Percentiles rank a stretch among this genome's conserved stretches.
These are phyloP conservation scores for Penicillium sp. DNA, from an alignment of 2,329 filamentous ascomycete genomes.

Conservation along the genomic window DNA sequence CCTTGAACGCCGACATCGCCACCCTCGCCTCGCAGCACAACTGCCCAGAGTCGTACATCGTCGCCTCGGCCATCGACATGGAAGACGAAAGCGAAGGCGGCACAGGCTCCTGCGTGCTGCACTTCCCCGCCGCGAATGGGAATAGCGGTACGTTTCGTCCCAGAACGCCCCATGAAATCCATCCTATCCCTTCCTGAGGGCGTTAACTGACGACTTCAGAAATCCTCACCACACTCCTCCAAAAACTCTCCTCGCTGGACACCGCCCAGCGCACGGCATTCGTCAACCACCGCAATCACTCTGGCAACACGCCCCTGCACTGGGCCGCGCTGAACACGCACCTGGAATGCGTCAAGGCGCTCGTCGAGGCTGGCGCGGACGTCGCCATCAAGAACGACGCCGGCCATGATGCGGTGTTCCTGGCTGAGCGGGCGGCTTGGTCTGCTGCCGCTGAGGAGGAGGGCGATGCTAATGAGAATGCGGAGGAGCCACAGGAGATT, in stretches of 20 bases:
- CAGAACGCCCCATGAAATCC: too few relatives aligned
- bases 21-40: constrained; percentile 64
- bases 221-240: constrained; percentile 52
- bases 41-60: constrained; percentile 61
- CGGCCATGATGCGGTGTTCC: constrained; percentile 77
- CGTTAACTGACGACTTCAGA: constrained; percentile 32
- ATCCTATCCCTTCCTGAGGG: neutral
- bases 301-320: constrained; percentile 89
- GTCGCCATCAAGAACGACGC: constrained; percentile 77
- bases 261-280: constrained; percentile 29
- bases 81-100: constrained; percentile 71
- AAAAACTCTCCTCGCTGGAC: constrained; percentile 34
- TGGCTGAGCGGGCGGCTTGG: constrained; percentile 71
- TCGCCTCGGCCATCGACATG: constrained; percentile 70
- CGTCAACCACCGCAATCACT: constrained; percentile 65
- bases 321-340: constrained; percentile 94
- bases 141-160: constrained; percentile 63
- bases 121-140: constrained; percentile 93
- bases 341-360: constrained; percentile 72
- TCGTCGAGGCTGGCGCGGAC: constrained; percentile 76
- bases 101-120: constrained; percentile 58
- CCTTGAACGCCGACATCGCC: constrained; percentile 63
- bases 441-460: constrained; percentile 56
- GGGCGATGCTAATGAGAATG: constrained; percentile 21
- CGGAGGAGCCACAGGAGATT: constrained; percentile 25